These are phyloP conservation scores for Fragilaria crotonensis DNA, from an alignment of 108 stramenopile species.

Conservation along the genomic window DNA sequence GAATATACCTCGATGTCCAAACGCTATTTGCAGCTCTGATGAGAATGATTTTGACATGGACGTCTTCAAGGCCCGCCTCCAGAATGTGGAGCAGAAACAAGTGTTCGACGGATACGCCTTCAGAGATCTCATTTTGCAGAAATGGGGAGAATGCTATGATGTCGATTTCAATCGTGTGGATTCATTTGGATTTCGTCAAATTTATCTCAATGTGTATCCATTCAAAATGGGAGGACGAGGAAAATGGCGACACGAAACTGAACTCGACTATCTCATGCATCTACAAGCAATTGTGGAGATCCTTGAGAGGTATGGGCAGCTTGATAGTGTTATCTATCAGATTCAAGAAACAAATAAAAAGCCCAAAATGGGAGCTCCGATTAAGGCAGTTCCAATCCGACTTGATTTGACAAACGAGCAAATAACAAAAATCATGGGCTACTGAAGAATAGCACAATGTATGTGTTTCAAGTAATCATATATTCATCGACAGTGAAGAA, in stretches of 20 bases:
- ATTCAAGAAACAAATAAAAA: conserved; percentile 61
- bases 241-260: conserved; percentile 56
- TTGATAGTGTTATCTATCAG: conserved; percentile 51
- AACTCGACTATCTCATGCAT: conserved; percentile 69
- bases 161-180: conserved; percentile 52
- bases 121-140: conserved; percentile 42
- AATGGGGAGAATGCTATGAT: conserved; percentile 55
- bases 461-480: too few species aligned
- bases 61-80: too few species aligned
- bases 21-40: too few species aligned
- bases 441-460: too few species aligned
- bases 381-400: conserved; percentile 63
- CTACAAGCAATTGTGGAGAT: conserved; percentile 74
- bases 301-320: conserved; percentile 57
- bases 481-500: too few species aligned
- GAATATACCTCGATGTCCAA: too few species aligned
- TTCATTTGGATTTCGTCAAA: conserved; percentile 42
- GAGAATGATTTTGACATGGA: too few species aligned
- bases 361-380: conserved; percentile 50
- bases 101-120: conserved; percentile 58
- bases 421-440: conserved; percentile 46
- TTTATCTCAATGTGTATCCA: conserved; percentile 64
- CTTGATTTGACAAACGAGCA: conserved; percentile 58
- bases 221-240: conserved; percentile 39
- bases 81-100: too few species aligned